Conservation (phyloP, 2,329 filamentous ascomycete genomes). For the Trichophyton benhamiae region DNA sequence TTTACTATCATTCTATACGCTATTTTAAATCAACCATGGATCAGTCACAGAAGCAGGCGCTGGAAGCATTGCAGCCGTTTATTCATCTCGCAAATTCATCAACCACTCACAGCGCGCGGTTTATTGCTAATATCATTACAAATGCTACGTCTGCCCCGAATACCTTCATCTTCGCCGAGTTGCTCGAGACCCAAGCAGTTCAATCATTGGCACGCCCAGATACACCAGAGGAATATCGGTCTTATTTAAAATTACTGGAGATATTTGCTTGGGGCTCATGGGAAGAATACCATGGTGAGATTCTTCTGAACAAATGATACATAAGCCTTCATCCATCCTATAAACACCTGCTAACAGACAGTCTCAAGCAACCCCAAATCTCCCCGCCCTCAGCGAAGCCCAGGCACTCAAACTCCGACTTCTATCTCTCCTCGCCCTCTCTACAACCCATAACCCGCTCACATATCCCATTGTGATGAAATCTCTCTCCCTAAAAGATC, state of each 20-base stretch:
- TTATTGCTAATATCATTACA: constrained; percentile 71
- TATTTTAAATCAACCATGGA: constrained; percentile 26
- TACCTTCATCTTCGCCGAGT: constrained; percentile 86
- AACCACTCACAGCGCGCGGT: constrained; percentile 56
- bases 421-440: constrained; percentile 73
- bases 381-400: constrained; percentile 58
- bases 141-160: constrained; percentile 82
- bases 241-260: constrained; percentile 60
- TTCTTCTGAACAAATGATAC: neutral
- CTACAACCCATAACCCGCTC: constrained; percentile 54
- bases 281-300: constrained; percentile 54
- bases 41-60: constrained; percentile 38
- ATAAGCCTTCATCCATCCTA: neutral
- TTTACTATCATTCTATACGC: neutral
- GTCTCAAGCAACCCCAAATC: constrained; percentile 36
- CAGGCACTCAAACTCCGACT: constrained; percentile 82
- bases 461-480: constrained; percentile 58
- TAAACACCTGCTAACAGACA: neutral
- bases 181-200: constrained; percentile 70
- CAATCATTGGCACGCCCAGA: constrained; percentile 51
- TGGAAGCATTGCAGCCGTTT: constrained; percentile 65
- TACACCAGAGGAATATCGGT: constrained; percentile 48
- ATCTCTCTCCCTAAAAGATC: constrained; percentile 53
- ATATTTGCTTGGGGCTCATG: constrained; percentile 92
- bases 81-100: constrained; percentile 77